Percentiles rank a stretch among this genome's conserved stretches.
Evolutionary conservation across 2,329 filamentous ascomycete genomes (phyloP).

Genomic region (Rutstroemia sp.): DNA sequence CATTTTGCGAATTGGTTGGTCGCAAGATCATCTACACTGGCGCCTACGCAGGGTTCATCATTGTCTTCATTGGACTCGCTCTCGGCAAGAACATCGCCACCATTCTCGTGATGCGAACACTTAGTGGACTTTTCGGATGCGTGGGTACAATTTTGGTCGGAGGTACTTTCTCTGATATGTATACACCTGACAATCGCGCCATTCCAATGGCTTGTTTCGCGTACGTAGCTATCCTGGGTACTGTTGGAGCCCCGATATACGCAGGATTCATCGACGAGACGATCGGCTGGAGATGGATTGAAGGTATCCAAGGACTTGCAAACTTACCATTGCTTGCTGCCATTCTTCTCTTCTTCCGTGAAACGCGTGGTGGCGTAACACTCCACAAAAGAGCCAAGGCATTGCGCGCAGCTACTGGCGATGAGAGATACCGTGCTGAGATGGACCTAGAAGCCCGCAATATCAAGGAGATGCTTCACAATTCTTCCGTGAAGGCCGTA

Average conservation of each 20-base stretch:
- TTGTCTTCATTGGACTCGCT: constrained; percentile 50
- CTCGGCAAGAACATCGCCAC: constrained; percentile 65
- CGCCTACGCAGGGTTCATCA: constrained; percentile 38
- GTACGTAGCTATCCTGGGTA: constrained; percentile 63
- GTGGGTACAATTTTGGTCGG: constrained; percentile 69
- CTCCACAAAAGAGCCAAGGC: constrained; percentile 65
- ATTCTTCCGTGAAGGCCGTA: constrained; percentile 71
- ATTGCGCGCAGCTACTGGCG: constrained; percentile 56
- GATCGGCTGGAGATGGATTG: constrained; percentile 75
- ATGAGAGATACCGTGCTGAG: constrained; percentile 42
- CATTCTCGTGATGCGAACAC: constrained; percentile 60
- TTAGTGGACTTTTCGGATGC: constrained; percentile 61
- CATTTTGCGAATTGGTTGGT: constrained; percentile 80
- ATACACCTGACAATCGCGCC: constrained; percentile 68
- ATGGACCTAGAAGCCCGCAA: constrained; percentile 44
- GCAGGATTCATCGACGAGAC: constrained; percentile 50
- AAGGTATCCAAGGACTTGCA: constrained; percentile 72
- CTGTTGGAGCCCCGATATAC: constrained; percentile 61
- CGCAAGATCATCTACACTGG: constrained; percentile 71
- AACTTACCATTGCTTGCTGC: constrained; percentile 55
- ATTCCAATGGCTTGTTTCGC: constrained; percentile 84
- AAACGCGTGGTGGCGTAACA: constrained; percentile 74
- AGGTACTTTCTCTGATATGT: constrained; percentile 84
- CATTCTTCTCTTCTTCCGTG: constrained; percentile 65
- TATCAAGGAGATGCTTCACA: constrained; percentile 58